A percentile compares a stretch with the other conserved stretches of the same genome.
These are phyloP conservation scores for Blastobotrys arbuscula DNA, from an alignment of 1,139 yeast species.

Conservation along the genomic window DNA sequence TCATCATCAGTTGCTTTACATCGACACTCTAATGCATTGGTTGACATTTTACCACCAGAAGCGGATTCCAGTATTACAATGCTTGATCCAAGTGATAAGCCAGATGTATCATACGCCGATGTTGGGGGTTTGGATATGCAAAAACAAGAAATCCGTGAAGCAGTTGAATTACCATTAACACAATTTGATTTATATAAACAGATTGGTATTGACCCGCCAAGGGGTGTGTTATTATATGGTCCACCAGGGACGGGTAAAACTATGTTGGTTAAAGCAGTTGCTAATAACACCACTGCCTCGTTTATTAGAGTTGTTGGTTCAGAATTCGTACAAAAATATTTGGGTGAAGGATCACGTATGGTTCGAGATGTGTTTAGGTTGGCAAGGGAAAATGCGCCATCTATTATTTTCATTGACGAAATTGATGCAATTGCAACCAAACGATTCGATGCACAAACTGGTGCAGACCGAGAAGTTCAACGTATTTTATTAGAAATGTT, in stretches of 20 bases:
- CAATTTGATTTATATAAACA: constrained; percentile 95
- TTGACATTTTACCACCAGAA: constrained; percentile 96
- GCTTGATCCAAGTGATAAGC: constrained; percentile 90
- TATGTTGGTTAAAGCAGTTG: constrained; percentile 98
- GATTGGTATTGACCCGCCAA: constrained; percentile 98
- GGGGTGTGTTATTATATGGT: constrained; percentile 94
- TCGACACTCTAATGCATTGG: constrained; percentile 96
- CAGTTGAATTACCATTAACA: constrained; percentile 93
- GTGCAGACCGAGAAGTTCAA: constrained; percentile 99
- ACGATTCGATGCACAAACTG: constrained; percentile 98
- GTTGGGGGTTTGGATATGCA: constrained; percentile 99
- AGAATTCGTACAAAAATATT: constrained; percentile 94
- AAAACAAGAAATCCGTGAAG: constrained; percentile 97
- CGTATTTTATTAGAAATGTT: constrained; percentile 92
- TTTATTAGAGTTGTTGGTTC: constrained; percentile 97
- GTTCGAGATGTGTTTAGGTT: constrained; percentile 96
- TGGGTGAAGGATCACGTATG: constrained; percentile 99
- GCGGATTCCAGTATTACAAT: constrained; percentile 96
- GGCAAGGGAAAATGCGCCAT: constrained; percentile 95
- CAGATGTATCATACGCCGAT: constrained; percentile 77
- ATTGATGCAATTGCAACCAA: constrained; percentile 98
- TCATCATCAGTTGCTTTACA: constrained; percentile 95
- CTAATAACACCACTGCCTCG: constrained; percentile 91
- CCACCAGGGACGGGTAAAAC: constrained; percentile 99
- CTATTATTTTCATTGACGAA: constrained; percentile 96